These are phyloP conservation scores for Cryptococcus sp. DNA, from an alignment of 1,284 basidiomycete species.

Conservation along the genomic window DNA sequence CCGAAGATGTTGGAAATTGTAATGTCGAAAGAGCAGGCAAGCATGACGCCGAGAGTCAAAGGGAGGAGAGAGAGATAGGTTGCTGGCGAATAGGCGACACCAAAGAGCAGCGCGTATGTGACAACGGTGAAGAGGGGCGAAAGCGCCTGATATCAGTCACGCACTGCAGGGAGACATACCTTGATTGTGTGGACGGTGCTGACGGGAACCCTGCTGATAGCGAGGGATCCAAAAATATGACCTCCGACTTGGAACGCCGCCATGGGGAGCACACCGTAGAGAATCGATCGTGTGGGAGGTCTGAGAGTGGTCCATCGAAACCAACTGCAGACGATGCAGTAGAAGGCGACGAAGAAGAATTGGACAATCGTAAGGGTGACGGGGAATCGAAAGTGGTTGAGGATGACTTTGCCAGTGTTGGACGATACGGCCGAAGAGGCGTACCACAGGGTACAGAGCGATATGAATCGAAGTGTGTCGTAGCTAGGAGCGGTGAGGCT, in stretches of 20 bases:
- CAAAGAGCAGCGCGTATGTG: conserved; percentile 86
- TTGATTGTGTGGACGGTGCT: conserved; percentile 99
- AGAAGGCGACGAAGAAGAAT: conserved; percentile 86
- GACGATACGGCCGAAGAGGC: conserved; percentile 46
- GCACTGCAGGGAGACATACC: conserved; percentile 52
- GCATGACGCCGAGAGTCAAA: conserved; percentile 91
- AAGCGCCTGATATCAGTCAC: conserved; percentile 60
- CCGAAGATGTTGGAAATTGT: conserved; percentile 77
- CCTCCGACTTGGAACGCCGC: conserved; percentile 88
- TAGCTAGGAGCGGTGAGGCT: conserved; percentile 23
- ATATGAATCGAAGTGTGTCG: conserved; percentile 41
- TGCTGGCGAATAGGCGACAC: conserved; percentile 82
- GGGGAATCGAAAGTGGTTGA: conserved; percentile 47
- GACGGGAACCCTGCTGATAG: conserved; percentile 91
- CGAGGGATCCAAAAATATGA: conserved; percentile 94
- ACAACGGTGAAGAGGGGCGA: conserved; percentile 95
- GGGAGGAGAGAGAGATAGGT: conserved; percentile 95
- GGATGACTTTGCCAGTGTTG: conserved; percentile 48
- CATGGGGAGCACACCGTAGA: conserved; percentile 81
- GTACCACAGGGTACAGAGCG: conserved; percentile 47
- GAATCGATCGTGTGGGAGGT: conserved; percentile 63
- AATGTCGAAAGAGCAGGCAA: conserved; percentile 90
- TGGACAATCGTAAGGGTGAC: conserved; percentile 84
- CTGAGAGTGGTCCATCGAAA: conserved; percentile 58
- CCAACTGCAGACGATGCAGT: conserved; percentile 72